Evolutionary conservation across 805 yeast species (phyloP), one percentile per base, ranked within the genome.

Genomic region (Hanseniaspora vineae): DNA sequence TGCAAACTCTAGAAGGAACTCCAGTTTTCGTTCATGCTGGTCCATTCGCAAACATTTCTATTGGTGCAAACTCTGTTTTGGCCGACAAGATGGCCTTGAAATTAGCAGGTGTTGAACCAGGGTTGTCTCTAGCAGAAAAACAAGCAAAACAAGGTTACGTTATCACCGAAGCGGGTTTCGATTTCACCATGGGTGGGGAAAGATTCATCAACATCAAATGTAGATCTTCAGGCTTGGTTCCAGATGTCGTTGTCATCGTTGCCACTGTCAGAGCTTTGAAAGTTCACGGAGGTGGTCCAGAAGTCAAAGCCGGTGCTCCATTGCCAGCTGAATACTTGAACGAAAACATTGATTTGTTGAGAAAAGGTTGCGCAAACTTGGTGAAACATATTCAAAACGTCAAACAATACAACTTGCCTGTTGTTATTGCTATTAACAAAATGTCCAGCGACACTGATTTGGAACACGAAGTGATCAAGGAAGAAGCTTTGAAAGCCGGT

Each of bases 161-260:
- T 51, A 82, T 84, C 47, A 84, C 94, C 44, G 94, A 84, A 65
- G 94, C 94, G 17, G 94, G 94, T 52, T 84, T 84, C 67, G 94
- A 84, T 66, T 84, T 84, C 72, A 84, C 92, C 46, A 84, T 84
- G 94, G 94, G 94, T 61, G 94, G 94, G 64, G 94, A 84, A 69
- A 72, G 94, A 67, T 84, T 84, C 66, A 71, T 81, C 64, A 82
- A 84, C 66, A 84, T 84, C 68, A 84, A 84, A 65, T 81, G 89
- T 63, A 75, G 92, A 61, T 74, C 88, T 10, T 78, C 86, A n/a
- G 92, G 90, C 9, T 70, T 83, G 52, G 71, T 71, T 31, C 94
- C 94, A 17, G 86, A 84, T 62, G 80, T 77, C 43, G 83, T 84
- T 53, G 86, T 84, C 44, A 73, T 84, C 56, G 94, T 84, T 51